Conservation (phyloP, 176 grass and related monocot species). For the Hsuehochloa calcarea region DNA sequence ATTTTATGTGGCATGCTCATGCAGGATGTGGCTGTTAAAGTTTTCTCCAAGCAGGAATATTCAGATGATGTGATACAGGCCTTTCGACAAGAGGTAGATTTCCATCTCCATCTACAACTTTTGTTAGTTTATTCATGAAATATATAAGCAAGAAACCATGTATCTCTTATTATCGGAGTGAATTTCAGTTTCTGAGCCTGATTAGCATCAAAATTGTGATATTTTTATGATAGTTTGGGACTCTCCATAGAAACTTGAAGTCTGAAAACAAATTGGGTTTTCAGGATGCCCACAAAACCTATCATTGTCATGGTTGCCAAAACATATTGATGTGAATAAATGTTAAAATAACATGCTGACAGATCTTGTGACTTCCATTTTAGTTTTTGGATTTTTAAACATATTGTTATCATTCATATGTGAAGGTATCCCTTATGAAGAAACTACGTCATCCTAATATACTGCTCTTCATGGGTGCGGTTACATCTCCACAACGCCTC, state of each 20-base stretch:
- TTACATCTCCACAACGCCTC: conserved; percentile 91
- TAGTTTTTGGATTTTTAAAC: conserved; percentile 1
- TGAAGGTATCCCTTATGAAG: conserved; percentile 99
- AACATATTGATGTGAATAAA: conserved; percentile 25
- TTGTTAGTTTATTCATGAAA: conserved; percentile 5
- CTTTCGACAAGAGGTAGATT: conserved; percentile 92
- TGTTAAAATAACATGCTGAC: conserved; percentile 1
- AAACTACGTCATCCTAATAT: conserved; percentile 96
- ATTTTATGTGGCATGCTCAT: conserved; percentile 31
- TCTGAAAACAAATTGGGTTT: neutral
- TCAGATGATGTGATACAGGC: conserved; percentile 84
- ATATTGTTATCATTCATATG: conserved; percentile 23
- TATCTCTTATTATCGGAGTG: neutral
- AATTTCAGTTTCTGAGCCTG: neutral
- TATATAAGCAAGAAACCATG: neutral
- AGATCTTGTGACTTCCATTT: conserved; percentile 15
- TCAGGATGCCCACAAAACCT: neutral
- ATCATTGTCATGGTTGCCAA: conserved; percentile 13
- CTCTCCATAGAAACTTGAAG: conserved; percentile 16
- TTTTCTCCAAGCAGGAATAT: conserved; percentile 98
- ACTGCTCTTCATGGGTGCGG: conserved; percentile 97
- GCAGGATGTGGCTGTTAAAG: conserved; percentile 99
- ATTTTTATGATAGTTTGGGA: conserved; percentile 7
- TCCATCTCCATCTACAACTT: conserved; percentile 3
- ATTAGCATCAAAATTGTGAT: conserved; percentile 1